Evolutionary conservation across 2,329 filamentous ascomycete genomes (phyloP).

Genomic region (Sarocladium kiliense): DNA sequence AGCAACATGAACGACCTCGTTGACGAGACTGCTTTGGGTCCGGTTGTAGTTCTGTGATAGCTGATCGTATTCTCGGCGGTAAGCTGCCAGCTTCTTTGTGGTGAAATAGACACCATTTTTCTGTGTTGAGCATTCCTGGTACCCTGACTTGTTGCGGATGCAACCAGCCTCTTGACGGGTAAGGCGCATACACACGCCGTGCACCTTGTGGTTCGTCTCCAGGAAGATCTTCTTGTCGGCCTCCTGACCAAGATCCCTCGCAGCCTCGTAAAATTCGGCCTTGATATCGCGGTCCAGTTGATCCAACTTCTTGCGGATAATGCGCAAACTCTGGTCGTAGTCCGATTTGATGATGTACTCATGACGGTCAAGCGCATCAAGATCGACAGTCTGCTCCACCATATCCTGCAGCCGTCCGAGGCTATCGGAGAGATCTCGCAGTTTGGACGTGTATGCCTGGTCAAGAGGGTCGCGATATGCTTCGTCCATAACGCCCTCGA

Average conservation of each 20-base stretch:
- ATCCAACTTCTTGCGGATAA: slow-evolving; percentile 89
- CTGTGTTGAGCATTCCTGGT: slow-evolving; percentile 94
- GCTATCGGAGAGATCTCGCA: slow-evolving; percentile 70
- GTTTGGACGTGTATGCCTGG: slow-evolving; percentile 77
- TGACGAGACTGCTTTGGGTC: slow-evolving; percentile 85
- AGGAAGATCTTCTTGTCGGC: slow-evolving; percentile 98
- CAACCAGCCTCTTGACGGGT: slow-evolving; percentile 87
- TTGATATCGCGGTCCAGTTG: slow-evolving; percentile 79
- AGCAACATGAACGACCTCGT: slow-evolving; percentile 87
- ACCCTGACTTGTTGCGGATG: slow-evolving; percentile 85
- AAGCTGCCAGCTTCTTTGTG: slow-evolving; percentile 70
- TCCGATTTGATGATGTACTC: slow-evolving; percentile 99
- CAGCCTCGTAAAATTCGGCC: slow-evolving; percentile 70
- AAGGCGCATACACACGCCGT: slow-evolving; percentile 94
- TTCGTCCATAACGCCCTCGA: slow-evolving; percentile 95
- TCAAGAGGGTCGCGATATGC: slow-evolving; percentile 84
- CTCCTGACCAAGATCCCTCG: slow-evolving; percentile 80
- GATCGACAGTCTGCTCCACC: slow-evolving; percentile 96
- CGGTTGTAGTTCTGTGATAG: slow-evolving; percentile 91
- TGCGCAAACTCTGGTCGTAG: slow-evolving; percentile 81
- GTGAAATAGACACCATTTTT: slow-evolving; percentile 99
- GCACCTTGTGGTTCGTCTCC: slow-evolving; percentile 82
- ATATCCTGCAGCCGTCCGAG: slow-evolving; percentile 89
- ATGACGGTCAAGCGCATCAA: slow-evolving; percentile 91
- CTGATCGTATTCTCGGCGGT: slow-evolving; percentile 89